These are phyloP conservation scores for Hortiboletus flavorubellus DNA, from an alignment of 768 basidiomycete species.

Conservation along the genomic window DNA sequence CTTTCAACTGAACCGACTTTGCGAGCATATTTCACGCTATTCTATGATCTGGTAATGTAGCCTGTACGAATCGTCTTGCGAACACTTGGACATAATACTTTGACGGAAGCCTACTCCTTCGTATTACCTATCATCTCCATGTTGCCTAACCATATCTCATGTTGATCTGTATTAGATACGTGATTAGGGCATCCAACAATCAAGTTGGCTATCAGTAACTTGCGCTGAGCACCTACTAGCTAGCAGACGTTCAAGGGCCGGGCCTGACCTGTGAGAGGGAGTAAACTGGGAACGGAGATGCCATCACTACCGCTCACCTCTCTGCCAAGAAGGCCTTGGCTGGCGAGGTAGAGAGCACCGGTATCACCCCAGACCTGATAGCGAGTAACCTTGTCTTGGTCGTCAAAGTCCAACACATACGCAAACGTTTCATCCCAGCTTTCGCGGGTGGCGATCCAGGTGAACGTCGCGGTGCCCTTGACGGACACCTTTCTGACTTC, in stretches of 20 bases:
- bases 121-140: neutral
- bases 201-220: neutral
- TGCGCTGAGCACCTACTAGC: neutral
- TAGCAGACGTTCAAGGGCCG: neutral
- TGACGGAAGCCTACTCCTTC: neutral
- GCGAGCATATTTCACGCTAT: slow-evolving; percentile 11
- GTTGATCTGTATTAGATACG: slow-evolving; percentile 15
- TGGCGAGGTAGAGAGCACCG: slow-evolving; percentile 59
- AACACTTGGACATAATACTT: slow-evolving; percentile 13
- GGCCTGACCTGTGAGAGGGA: neutral
- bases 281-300: neutral
- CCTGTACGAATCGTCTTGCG: neutral
- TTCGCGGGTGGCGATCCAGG: slow-evolving; percentile 50
- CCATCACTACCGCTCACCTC: slow-evolving; percentile 4
- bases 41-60: slow-evolving; percentile 21
- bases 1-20: neutral
- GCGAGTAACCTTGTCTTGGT: slow-evolving; percentile 48
- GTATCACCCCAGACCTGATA: slow-evolving; percentile 73
- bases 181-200: neutral
- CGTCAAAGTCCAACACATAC: slow-evolving; percentile 60
- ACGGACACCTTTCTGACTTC: slow-evolving; percentile 50
- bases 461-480: slow-evolving; percentile 53
- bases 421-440: slow-evolving; percentile 62
- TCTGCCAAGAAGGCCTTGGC: slow-evolving; percentile 40
- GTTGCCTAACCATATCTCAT: neutral